These are phyloP conservation scores for Salvia miltiorrhiza DNA, from an alignment of 257 asterid genomes.

Conservation along the genomic window DNA sequence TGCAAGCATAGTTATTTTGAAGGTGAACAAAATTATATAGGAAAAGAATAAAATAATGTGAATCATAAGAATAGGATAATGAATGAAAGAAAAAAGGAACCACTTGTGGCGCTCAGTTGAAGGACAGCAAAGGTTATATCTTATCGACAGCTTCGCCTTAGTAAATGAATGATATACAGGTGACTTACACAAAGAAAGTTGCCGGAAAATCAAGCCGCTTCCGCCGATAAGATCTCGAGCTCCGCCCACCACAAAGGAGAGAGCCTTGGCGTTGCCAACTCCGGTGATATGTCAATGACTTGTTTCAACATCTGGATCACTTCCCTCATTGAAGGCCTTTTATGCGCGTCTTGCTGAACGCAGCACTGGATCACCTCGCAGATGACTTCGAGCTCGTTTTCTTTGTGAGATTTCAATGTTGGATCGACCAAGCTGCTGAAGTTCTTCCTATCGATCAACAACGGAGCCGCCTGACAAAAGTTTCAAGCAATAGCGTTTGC, in stretches of 20 bases:
- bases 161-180: not conserved
- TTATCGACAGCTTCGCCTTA: not conserved
- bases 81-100: conserved; percentile 11
- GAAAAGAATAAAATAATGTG: conserved; percentile 31
- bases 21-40: conserved; percentile 3
- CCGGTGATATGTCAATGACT: conserved; percentile 59
- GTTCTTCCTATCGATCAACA: conserved; percentile 45
- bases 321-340: conserved; percentile 65
- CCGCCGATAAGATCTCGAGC: conserved; percentile 86
- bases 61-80: conserved; percentile 9
- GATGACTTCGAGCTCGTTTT: conserved; percentile 51
- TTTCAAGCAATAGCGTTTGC: not conserved
- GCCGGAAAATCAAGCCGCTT: conserved; percentile 49
- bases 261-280: conserved; percentile 72
- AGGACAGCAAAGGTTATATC: not conserved
- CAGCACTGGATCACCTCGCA: conserved; percentile 71
- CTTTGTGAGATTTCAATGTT: conserved; percentile 56
- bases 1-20: conserved; percentile 14
- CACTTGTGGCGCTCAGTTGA: conserved; percentile 5
- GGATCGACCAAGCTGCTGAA: conserved; percentile 56
- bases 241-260: conserved; percentile 99
- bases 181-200: conserved; percentile 1
- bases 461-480: conserved; percentile 48
- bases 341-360: conserved; percentile 41
- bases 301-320: conserved; percentile 44